Conservation (phyloP, 2,329 filamentous ascomycete genomes). For the Blastomyces percursus region DNA sequence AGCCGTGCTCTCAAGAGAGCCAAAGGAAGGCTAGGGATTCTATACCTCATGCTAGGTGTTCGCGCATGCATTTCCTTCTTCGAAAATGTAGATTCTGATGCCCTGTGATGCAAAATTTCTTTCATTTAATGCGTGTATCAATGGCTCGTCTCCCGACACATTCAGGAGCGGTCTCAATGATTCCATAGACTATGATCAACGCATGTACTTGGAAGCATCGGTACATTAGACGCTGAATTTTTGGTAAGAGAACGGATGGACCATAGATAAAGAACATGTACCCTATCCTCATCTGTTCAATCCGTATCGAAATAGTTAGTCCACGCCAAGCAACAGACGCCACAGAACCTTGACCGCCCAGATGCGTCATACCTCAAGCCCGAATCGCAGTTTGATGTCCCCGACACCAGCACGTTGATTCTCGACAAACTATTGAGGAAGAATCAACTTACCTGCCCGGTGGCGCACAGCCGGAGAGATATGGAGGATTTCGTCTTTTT, state of each 20-base stretch:
- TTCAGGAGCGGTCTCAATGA: not conserved
- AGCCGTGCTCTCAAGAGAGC: not conserved
- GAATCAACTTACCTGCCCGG: too few species aligned
- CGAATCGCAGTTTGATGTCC: too few species aligned
- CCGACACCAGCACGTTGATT: not conserved
- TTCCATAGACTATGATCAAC: not conserved
- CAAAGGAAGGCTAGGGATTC: not conserved
- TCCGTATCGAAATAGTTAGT: too few species aligned
- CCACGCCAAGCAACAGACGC: too few species aligned
- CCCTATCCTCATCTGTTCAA: not conserved
- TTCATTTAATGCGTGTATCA: not conserved
- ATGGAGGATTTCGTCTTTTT: not conserved
- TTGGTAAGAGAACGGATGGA: not conserved
- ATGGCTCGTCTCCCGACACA: not conserved
- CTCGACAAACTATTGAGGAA: too few species aligned
- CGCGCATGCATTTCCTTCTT: not conserved
- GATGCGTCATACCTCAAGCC: too few species aligned
- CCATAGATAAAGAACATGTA: not conserved
- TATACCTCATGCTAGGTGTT: not conserved
- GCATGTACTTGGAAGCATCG: too few species aligned
- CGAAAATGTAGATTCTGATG: not conserved
- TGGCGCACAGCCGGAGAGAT: not conserved
- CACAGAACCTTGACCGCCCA: too few species aligned
- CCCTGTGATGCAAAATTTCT: not conserved
- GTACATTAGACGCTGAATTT: not conserved